phyloP scores from a whole-genome alignment of 805 yeast species.

The Candida germanica region DNA sequence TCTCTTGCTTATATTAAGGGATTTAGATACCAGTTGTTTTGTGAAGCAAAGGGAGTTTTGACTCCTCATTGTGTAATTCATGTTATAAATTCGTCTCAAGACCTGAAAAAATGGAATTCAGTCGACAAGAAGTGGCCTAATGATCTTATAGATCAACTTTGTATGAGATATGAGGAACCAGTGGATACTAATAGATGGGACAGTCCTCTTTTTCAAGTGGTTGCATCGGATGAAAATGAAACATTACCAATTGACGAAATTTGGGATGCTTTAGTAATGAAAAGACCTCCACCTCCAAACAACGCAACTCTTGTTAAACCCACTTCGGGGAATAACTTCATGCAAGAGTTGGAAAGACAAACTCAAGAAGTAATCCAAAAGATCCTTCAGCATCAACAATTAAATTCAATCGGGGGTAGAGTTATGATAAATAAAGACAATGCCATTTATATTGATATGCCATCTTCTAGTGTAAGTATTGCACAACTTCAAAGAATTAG shows the following conservation, averaged over 20 bases:
- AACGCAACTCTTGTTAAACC: constrained; percentile 82
- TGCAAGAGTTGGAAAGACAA: constrained; percentile 71
- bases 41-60: constrained; percentile 83
- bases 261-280: constrained; percentile 58
- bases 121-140: constrained; percentile 56
- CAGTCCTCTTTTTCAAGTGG: constrained; percentile 77
- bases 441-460: constrained; percentile 56
- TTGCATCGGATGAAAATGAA: constrained; percentile 47
- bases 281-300: constrained; percentile 70
- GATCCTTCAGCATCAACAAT: constrained; percentile 60
- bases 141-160: constrained; percentile 61
- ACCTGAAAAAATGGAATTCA: constrained; percentile 62
- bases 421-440: constrained; percentile 46
- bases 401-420: constrained; percentile 45
- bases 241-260: constrained; percentile 63
- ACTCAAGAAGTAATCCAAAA: constrained; percentile 65
- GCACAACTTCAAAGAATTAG: constrained; percentile 82
- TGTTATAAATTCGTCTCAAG: constrained; percentile 63
- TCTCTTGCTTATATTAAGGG: constrained; percentile 90
- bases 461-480: constrained; percentile 55
- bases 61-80: constrained; percentile 85
- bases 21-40: constrained; percentile 86
- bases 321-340: constrained; percentile 69
- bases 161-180: constrained; percentile 92
- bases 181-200: constrained; percentile 88